Conservation (phyloP, 768 basidiomycete species). For the Collybia sp. region DNA sequence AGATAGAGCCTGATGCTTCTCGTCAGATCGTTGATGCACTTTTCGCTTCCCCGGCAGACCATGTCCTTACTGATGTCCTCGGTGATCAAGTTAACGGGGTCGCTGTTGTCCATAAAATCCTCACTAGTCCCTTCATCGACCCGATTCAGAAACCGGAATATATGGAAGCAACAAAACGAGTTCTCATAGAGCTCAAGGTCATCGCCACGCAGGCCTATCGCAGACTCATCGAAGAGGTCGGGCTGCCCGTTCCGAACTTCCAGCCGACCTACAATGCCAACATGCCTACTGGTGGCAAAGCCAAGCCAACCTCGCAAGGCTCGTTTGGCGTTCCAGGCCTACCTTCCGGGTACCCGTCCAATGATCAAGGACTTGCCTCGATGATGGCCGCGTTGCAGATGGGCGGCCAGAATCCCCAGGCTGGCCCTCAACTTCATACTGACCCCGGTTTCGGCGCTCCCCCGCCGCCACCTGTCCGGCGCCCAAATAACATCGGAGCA, state of each 20-base stretch:
- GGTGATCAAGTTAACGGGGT: slow-evolving; percentile 97
- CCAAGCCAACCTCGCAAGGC: slow-evolving; percentile 45
- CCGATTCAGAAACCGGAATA: slow-evolving; percentile 61
- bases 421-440: slow-evolving; percentile 67
- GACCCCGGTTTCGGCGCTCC: slow-evolving; percentile 54
- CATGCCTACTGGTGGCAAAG: slow-evolving; percentile 57
- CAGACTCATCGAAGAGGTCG: slow-evolving; percentile 91
- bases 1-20: slow-evolving; percentile 87
- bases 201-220: slow-evolving; percentile 94
- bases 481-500: slow-evolving; percentile 26
- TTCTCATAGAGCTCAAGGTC: slow-evolving; percentile 87
- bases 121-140: slow-evolving; percentile 84
- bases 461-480: slow-evolving; percentile 31
- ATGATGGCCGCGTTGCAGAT: slow-evolving; percentile 93
- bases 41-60: slow-evolving; percentile 86
- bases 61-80: slow-evolving; percentile 89
- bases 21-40: slow-evolving; percentile 83
- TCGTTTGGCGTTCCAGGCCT: slow-evolving; percentile 69
- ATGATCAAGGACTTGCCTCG: slow-evolving; percentile 81
- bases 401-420: slow-evolving; percentile 84
- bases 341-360: slow-evolving; percentile 75
- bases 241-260: slow-evolving; percentile 84
- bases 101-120: slow-evolving; percentile 87
- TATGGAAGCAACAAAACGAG: slow-evolving; percentile 85
- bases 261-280: slow-evolving; percentile 73